Conservation (phyloP, 2,329 filamentous ascomycete species). For the Trichophyton benhamiae region DNA sequence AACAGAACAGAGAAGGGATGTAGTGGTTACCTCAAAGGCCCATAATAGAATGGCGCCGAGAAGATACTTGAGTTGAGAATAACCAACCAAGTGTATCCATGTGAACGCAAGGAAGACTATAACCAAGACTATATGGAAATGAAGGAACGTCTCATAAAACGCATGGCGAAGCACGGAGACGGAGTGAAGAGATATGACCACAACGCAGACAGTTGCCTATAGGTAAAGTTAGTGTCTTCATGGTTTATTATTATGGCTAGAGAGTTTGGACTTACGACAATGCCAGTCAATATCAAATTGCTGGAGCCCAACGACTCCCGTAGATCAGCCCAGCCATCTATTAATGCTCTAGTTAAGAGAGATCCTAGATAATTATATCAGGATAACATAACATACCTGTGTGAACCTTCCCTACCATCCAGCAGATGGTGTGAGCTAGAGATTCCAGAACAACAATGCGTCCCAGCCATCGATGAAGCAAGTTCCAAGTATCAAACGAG, state of each 20-base stretch:
- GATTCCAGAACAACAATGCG: conserved; percentile 56
- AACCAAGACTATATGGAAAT: conserved; percentile 67
- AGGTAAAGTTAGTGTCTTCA: conserved; percentile 9
- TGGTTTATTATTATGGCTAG: conserved; percentile 21
- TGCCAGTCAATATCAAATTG: conserved; percentile 30
- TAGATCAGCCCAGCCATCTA: conserved; percentile 28
- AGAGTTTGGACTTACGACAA: conserved; percentile 30
- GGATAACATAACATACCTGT: conserved; percentile 33
- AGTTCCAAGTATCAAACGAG: conserved; percentile 29
- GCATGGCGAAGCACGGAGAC: conserved; percentile 76
- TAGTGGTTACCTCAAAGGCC: conserved; percentile 46
- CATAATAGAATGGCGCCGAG: conserved; percentile 64
- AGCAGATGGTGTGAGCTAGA: conserved; percentile 59
- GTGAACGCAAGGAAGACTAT: conserved; percentile 56
- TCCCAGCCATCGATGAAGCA: conserved; percentile 66
- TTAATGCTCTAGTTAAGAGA: background rate
- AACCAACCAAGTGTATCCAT: conserved; percentile 62
- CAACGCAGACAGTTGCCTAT: conserved; percentile 42
- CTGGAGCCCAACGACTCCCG: conserved; percentile 21
- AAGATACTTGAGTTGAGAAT: conserved; percentile 66
- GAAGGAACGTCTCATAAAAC: conserved; percentile 94
- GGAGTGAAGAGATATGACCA: conserved; percentile 56
- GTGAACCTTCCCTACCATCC: conserved; percentile 57
- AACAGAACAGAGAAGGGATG: background rate
- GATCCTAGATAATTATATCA: background rate